phyloP scores from a whole-genome alignment of 2,329 filamentous ascomycete genomes.

The Hypoxylon sp. region DNA sequence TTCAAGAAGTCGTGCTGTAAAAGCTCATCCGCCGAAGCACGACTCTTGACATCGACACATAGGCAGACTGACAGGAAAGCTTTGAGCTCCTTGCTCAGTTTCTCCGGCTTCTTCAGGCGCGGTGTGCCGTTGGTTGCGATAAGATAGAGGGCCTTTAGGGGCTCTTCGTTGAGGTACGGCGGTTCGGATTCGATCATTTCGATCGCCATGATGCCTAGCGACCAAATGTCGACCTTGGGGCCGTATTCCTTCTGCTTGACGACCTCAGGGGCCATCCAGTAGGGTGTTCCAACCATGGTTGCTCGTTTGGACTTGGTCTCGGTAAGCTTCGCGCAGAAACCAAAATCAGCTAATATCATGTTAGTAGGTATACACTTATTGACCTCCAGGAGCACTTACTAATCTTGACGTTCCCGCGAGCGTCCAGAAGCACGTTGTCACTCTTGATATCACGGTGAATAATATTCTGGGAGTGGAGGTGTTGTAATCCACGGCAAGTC shows the following conservation, averaged over 20 bases:
- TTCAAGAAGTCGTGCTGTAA: conserved; percentile 94
- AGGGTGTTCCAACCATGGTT: conserved; percentile 98
- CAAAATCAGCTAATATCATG: conserved; percentile 86
- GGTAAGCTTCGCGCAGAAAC: conserved; percentile 98
- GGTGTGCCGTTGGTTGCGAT: conserved; percentile 99
- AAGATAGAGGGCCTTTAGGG: conserved; percentile 94
- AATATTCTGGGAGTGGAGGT: conserved; percentile 95
- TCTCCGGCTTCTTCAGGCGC: conserved; percentile 97
- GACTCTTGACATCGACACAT: conserved; percentile 95
- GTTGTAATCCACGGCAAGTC: conserved; percentile 95
- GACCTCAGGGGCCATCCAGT: conserved; percentile 99
- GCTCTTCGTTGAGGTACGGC: conserved; percentile 97
- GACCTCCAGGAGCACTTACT: conserved; percentile 71
- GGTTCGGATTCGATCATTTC: conserved; percentile 99
- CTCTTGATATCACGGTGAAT: conserved; percentile 99
- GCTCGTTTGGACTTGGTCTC: conserved; percentile 97
- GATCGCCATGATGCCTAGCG: conserved; percentile 98
- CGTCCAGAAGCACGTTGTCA: conserved; percentile 96
- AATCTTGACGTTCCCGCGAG: conserved; percentile 96
- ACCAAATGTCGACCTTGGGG: conserved; percentile 99
- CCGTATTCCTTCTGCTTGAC: conserved; percentile 99
- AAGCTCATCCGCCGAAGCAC: conserved; percentile 91
- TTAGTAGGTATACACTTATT: conserved; percentile 52
- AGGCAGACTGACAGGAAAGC: conserved; percentile 96
- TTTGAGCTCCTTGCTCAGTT: conserved; percentile 97